Conservation (phyloP, 208 protist species). For the Trypanosoma avium region DNA sequence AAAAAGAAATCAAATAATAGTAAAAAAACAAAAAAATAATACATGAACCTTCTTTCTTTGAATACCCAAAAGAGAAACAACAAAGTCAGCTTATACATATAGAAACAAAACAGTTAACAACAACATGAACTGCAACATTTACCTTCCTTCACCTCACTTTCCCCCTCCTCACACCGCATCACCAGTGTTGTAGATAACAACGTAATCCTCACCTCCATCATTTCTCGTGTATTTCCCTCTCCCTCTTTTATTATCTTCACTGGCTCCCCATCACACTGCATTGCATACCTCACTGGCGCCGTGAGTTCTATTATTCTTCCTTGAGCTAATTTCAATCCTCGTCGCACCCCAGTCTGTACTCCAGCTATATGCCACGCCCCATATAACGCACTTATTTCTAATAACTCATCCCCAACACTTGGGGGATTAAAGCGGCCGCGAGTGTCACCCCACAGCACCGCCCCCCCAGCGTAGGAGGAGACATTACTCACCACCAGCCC, state of each 20-base stretch:
- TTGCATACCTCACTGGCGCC: slow-evolving; percentile 42
- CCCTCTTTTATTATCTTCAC: no score
- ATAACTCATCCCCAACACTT: slow-evolving; percentile 36
- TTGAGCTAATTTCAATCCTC: slow-evolving; percentile 41
- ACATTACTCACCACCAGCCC: slow-evolving; percentile 55
- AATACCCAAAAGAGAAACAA: slow-evolving; percentile 21
- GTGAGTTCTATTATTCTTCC: slow-evolving; percentile 32
- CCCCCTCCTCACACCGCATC: neutral
- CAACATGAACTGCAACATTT: no score
- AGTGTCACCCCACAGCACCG: slow-evolving; percentile 47
- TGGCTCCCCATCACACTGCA: slow-evolving; percentile 71
- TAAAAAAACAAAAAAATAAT: no score
- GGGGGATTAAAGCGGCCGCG: slow-evolving; percentile 25
- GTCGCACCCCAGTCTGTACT: slow-evolving; percentile 37
- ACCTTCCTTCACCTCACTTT: neutral
- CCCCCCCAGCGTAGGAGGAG: slow-evolving; percentile 51
- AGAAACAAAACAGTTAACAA: neutral
- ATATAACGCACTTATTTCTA: slow-evolving; percentile 41
- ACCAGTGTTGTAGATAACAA: slow-evolving; percentile 1
- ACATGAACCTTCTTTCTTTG: neutral
- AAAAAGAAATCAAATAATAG: no score
- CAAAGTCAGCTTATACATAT: slow-evolving; percentile 3
- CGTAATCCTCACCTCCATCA: slow-evolving; percentile 9
- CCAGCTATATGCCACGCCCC: slow-evolving; percentile 64
- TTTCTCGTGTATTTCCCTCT: neutral